A percentile compares a stretch with the other conserved stretches of the same genome.
Conservation (phyloP, 441 rosid species). For the Bocquillonia castaneifolia region DNA sequence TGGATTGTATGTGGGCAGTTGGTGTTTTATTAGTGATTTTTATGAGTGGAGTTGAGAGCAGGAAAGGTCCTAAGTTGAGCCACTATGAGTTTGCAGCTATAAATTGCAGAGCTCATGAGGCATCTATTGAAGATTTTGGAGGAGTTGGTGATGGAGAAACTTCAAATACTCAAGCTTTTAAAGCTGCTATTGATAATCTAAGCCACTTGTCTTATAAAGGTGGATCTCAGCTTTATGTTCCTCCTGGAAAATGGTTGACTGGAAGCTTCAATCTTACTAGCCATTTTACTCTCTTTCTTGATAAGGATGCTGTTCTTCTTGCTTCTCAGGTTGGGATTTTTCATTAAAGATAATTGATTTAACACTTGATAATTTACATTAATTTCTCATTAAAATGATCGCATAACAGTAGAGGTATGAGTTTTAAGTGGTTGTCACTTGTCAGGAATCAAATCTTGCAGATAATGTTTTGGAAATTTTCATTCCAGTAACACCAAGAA, state of each 20-base stretch:
- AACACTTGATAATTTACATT: too few species aligned
- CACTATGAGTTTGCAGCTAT: conserved; percentile 32
- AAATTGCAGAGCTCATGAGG: conserved; percentile 63
- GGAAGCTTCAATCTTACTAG: conserved; percentile 82
- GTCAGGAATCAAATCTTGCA: too few species aligned
- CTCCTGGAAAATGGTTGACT: conserved; percentile 78
- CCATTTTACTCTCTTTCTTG: conserved; percentile 70
- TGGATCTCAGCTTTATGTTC: conserved; percentile 68
- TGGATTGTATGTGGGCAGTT: conserved; percentile 19
- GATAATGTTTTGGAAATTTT: not conserved
- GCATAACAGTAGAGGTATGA: too few species aligned
- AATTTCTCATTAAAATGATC: too few species aligned
- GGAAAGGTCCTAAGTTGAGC: conserved; percentile 16
- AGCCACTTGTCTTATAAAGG: conserved; percentile 43
- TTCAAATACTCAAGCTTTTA: conserved; percentile 55
- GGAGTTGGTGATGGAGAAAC: conserved; percentile 76
- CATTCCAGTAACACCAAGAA: not conserved
- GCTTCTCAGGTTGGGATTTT: conserved; percentile 50
- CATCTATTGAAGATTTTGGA: conserved; percentile 61
- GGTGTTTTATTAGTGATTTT: conserved; percentile 28
- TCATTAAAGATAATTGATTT: not conserved
- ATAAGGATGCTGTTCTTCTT: conserved; percentile 56
- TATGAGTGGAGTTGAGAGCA: conserved; percentile 31
- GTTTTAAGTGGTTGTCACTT: too few species aligned
- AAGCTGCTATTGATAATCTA: conserved; percentile 42